phyloP scores from a whole-genome alignment of 1,139 yeast genomes.

The Suhomyces taliae region DNA sequence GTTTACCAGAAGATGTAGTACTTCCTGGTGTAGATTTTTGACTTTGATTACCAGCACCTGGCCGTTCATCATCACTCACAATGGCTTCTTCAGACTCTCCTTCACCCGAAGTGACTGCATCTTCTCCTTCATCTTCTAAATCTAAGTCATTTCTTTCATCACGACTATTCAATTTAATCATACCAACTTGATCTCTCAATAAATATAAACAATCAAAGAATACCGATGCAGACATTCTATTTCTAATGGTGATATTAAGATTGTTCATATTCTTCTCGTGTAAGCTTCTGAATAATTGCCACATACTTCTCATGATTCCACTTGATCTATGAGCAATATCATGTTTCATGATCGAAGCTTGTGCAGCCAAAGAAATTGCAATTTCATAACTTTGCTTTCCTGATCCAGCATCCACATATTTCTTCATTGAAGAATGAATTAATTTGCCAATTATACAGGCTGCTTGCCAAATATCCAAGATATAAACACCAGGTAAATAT shows the following conservation, averaged over 20 bases:
- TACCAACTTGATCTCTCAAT: constrained; percentile 82
- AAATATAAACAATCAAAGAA: constrained; percentile 88
- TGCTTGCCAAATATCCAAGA: constrained; percentile 86
- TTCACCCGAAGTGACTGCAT: constrained; percentile 15
- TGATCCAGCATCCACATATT: constrained; percentile 63
- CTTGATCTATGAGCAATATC: constrained; percentile 92
- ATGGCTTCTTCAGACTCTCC: constrained; percentile 28
- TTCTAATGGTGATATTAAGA: constrained; percentile 59
- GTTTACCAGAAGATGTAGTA: constrained; percentile 29
- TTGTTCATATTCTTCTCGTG: constrained; percentile 42
- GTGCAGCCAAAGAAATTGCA: constrained; percentile 69
- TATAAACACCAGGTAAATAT: constrained; percentile 81
- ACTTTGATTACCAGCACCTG: constrained; percentile 19
- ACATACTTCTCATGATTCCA: constrained; percentile 90
- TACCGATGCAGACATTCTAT: constrained; percentile 89
- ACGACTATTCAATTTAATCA: constrained; percentile 57
- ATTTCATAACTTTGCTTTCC: constrained; percentile 72
- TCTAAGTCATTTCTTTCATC: constrained; percentile 19
- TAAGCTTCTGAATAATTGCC: constrained; percentile 76
- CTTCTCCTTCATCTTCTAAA: constrained; percentile 16
- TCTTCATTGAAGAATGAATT: constrained; percentile 69
- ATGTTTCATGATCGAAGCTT: constrained; percentile 83
- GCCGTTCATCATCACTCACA: constrained; percentile 29
- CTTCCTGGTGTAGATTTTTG: constrained; percentile 44
- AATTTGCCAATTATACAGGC: constrained; percentile 80